Conservation (phyloP, 164 flowering plant species). For the Echeveria elegans region DNA sequence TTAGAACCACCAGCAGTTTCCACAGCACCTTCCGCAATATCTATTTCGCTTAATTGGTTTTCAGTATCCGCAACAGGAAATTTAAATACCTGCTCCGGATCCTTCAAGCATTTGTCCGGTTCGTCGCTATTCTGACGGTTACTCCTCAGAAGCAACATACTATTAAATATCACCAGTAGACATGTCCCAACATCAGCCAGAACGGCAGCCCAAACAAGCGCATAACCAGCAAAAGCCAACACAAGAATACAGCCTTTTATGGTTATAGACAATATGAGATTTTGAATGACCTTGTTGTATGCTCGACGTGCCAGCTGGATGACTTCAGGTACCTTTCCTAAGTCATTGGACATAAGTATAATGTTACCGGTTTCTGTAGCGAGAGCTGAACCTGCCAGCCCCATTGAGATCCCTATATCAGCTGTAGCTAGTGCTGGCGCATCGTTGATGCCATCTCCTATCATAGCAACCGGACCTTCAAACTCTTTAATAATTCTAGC, state of each 20-base stretch:
- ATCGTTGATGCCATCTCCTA: constrained; percentile 91
- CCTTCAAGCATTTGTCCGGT: constrained; percentile 4
- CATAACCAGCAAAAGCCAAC: constrained; percentile 68
- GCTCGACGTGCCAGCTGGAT: constrained; percentile 42
- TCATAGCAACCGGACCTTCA: constrained; percentile 63
- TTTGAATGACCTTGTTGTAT: constrained; percentile 44
- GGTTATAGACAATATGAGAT: constrained; percentile 45
- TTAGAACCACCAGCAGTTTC: background rate
- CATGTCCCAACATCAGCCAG: constrained; percentile 87
- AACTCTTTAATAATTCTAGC: constrained; percentile 41
- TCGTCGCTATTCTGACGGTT: constrained; percentile 14
- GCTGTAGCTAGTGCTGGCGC: constrained; percentile 90
- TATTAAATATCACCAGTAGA: constrained; percentile 68
- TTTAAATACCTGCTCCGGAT: background rate
- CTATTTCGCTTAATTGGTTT: background rate
- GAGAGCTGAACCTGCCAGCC: constrained; percentile 81
- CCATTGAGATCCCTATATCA: constrained; percentile 92
- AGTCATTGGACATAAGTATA: constrained; percentile 82
- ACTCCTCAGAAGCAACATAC: constrained; percentile 61
- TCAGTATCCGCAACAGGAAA: background rate
- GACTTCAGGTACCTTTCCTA: constrained; percentile 57
- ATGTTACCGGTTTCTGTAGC: constrained; percentile 80
- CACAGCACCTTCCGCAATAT: background rate
- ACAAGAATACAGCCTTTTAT: constrained; percentile 60
- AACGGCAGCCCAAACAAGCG: constrained; percentile 86